phyloP scores from a whole-genome alignment of 371 early-diverging fungal genomes.

The Pancytospora philotis region DNA sequence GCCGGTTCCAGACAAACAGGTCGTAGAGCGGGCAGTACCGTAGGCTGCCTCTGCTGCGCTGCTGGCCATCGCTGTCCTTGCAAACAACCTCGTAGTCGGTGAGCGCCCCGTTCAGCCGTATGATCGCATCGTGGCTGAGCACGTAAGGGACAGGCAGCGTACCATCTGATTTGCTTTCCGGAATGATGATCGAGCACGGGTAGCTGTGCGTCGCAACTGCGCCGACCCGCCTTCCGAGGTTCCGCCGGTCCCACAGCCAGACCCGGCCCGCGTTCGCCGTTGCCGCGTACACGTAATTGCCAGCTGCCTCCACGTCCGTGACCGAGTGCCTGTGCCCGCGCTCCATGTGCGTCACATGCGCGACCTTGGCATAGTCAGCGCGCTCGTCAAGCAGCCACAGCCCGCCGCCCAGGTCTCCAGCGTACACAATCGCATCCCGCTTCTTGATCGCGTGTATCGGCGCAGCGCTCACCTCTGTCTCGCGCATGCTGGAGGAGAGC shows the following conservation, averaged over 20 bases:
- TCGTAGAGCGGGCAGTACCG: neutral
- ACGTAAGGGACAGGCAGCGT: neutral
- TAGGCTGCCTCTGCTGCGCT: neutral
- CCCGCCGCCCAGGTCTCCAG: neutral
- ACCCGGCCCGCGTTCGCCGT: neutral
- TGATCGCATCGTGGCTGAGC: neutral
- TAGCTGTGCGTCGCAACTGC: neutral
- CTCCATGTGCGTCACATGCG: neutral
- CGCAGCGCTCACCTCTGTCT: neutral
- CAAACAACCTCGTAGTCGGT: neutral
- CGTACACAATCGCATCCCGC: neutral
- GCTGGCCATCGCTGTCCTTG: neutral
- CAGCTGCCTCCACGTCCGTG: neutral
- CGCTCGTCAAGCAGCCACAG: neutral
- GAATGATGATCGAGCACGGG: neutral
- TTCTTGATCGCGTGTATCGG: neutral
- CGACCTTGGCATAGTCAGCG: neutral
- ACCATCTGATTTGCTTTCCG: no score
- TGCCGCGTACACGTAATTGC: neutral
- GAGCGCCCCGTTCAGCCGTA: neutral
- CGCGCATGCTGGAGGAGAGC: neutral
- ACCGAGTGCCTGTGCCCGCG: neutral
- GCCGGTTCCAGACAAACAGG: neutral
- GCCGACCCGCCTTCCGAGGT: neutral
- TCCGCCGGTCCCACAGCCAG: neutral